Conservation (phyloP, 805 yeast species). For the Ogataea glucozyma region DNA sequence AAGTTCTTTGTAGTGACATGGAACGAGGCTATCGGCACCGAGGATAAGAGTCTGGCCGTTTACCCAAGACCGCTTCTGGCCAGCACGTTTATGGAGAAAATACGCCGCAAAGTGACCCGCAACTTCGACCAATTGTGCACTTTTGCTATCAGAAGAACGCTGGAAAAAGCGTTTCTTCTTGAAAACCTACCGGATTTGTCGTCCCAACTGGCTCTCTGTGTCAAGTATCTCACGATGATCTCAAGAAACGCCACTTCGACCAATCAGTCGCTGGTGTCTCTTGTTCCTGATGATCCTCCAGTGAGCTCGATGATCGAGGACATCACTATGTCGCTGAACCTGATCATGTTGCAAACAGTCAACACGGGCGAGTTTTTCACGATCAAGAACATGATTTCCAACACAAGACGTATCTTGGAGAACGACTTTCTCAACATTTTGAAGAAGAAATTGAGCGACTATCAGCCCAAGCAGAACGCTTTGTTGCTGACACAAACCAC, state of each 20-base stretch:
- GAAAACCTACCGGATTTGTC: constrained; percentile 72
- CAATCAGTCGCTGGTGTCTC: constrained; percentile 23
- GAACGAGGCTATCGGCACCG: constrained; percentile 42
- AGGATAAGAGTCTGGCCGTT: constrained; percentile 31
- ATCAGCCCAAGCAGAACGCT: constrained; percentile 40
- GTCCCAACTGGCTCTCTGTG: constrained; percentile 34
- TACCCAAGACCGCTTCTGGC: constrained; percentile 54
- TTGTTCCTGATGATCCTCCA: constrained; percentile 59
- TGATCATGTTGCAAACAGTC: constrained; percentile 61
- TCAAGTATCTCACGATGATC: constrained; percentile 27
- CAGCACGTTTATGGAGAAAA: constrained; percentile 57
- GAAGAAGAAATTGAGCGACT: constrained; percentile 46
- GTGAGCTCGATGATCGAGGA: constrained; percentile 88
- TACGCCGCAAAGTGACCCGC: constrained; percentile 53
- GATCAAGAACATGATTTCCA: constrained; percentile 54
- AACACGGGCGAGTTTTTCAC: constrained; percentile 68
- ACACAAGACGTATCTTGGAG: constrained; percentile 60
- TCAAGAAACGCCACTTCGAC: constrained; percentile 23
- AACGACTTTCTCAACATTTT: constrained; percentile 62
- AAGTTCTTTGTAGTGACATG: constrained; percentile 72
- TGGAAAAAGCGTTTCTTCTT: constrained; percentile 76
- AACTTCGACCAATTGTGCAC: constrained; percentile 63
- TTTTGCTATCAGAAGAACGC: constrained; percentile 72
- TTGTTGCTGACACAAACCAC: constrained; percentile 28
- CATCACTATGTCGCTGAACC: constrained; percentile 68